A percentile compares a stretch with the other conserved stretches of the same genome.
These are phyloP conservation scores for Botrytis aclada DNA, from an alignment of 2,329 filamentous ascomycete species.

Conservation along the genomic window DNA sequence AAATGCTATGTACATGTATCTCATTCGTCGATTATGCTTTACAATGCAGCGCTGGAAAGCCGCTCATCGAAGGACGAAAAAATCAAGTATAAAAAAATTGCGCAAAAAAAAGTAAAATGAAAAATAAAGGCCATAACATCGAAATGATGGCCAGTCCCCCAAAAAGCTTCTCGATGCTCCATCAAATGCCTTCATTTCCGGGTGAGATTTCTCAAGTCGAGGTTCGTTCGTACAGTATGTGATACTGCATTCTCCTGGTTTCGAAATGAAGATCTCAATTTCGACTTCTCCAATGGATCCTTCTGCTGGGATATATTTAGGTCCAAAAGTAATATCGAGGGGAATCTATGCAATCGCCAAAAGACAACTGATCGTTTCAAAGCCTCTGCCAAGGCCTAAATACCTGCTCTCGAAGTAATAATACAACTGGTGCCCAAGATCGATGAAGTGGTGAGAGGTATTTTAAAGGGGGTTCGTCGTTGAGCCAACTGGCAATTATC, in stretches of 20 bases:
- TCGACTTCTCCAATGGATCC: conserved; percentile 8
- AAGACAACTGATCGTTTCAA: conserved; percentile 6
- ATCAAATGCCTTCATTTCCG: conserved; percentile 1
- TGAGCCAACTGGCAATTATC: neutral
- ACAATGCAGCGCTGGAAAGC: neutral
- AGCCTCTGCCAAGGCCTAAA: neutral
- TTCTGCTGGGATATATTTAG: neutral
- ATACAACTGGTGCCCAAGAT: conserved; percentile 3
- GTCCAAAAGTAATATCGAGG: neutral
- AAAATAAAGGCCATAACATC: neutral
- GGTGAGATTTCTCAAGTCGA: neutral
- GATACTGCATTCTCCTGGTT: neutral
- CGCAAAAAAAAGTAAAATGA: neutral
- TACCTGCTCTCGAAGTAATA: conserved; percentile 10
- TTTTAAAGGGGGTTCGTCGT: neutral
- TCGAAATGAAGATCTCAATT: neutral
- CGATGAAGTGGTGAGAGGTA: neutral
- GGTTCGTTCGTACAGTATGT: neutral
- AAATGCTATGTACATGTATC: conserved; percentile 20
- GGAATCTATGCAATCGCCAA: conserved; percentile 18
- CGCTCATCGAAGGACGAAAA: conserved; percentile 8
- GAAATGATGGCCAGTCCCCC: neutral
- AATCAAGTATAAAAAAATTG: neutral
- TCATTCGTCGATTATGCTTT: conserved; percentile 13
- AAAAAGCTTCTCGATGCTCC: neutral